These are phyloP conservation scores for Vitis hybrid DNA, from an alignment of 177 flowering plant species.

Conservation along the genomic window DNA sequence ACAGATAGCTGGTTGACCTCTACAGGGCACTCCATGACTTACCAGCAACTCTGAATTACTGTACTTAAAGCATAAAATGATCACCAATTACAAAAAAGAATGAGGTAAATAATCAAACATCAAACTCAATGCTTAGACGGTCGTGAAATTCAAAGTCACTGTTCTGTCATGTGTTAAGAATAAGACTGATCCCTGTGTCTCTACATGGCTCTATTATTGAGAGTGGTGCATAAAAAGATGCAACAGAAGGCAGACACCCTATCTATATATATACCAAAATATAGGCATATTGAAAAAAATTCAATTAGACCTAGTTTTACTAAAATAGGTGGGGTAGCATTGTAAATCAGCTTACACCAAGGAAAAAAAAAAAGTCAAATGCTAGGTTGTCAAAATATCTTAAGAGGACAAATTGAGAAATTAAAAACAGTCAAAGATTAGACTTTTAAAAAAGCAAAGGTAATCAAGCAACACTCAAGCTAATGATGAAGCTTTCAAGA, in stretches of 20 bases:
- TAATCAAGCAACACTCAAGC: conserved; percentile 19
- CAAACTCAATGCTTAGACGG: too few species aligned
- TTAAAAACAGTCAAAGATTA: background rate
- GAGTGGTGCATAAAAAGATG: conserved; percentile 23
- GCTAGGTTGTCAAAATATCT: conserved; percentile 14
- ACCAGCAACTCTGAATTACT: too few species aligned
- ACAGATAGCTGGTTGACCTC: too few species aligned
- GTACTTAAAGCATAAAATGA: too few species aligned
- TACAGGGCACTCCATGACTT: too few species aligned
- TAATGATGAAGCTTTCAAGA: conserved; percentile 36
- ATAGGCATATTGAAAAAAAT: background rate
- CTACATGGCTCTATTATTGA: conserved; percentile 18
- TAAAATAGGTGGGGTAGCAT: background rate
- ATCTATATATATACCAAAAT: background rate
- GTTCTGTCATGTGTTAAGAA: background rate
- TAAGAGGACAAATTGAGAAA: conserved; percentile 10
- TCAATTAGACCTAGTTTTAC: too few species aligned
- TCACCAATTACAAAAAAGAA: too few species aligned
- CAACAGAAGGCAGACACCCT: conserved; percentile 3
- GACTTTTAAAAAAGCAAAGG: conserved; percentile 24
- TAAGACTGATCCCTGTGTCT: conserved; percentile 11
- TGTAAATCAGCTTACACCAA: conserved; percentile 3
- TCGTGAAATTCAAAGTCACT: background rate
- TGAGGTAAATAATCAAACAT: too few species aligned
- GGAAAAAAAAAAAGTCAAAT: conserved; percentile 12